Conservation (phyloP, 306 rosid genomes). For the Citrullus colocynthis region DNA sequence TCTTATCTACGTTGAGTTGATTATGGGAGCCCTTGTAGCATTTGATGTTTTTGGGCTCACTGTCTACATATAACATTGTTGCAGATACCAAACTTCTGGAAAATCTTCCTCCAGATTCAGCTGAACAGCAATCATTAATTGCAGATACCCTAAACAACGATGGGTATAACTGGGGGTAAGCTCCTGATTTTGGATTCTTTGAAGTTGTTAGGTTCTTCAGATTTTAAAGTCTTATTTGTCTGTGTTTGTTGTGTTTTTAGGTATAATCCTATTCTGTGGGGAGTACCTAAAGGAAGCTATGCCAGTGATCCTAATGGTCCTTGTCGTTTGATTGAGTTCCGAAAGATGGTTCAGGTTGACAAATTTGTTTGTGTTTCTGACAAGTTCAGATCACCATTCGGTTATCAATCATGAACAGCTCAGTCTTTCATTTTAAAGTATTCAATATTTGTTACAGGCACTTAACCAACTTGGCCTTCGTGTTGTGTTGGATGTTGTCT, state of each 20-base stretch:
- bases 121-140: constrained; percentile 76
- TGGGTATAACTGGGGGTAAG: constrained; percentile 97
- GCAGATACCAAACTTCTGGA: constrained; percentile 61
- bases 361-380: neutral
- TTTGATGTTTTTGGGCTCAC: neutral
- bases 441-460: constrained; percentile 39
- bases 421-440: neutral
- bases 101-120: constrained; percentile 75
- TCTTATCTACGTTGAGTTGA: neutral
- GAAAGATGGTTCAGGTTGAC: constrained; percentile 83
- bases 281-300: constrained; percentile 96
- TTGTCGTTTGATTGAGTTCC: constrained; percentile 60
- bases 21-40: neutral
- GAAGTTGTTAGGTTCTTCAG: constrained; percentile 6
- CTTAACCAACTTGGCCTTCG: constrained; percentile 71
- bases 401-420: neutral
- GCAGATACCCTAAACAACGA: constrained; percentile 57
- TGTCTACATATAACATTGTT: neutral
- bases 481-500: constrained; percentile 80
- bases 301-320: constrained; percentile 78
- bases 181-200: constrained; percentile 8
- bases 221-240: constrained; percentile 10
- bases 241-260: constrained; percentile 25
- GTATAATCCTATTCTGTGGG: constrained; percentile 95
- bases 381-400: neutral